Evolutionary conservation across 768 basidiomycete species (phyloP), one percentile per base, ranked within the genome.

Genomic region (Pisolithus orientalis): DNA sequence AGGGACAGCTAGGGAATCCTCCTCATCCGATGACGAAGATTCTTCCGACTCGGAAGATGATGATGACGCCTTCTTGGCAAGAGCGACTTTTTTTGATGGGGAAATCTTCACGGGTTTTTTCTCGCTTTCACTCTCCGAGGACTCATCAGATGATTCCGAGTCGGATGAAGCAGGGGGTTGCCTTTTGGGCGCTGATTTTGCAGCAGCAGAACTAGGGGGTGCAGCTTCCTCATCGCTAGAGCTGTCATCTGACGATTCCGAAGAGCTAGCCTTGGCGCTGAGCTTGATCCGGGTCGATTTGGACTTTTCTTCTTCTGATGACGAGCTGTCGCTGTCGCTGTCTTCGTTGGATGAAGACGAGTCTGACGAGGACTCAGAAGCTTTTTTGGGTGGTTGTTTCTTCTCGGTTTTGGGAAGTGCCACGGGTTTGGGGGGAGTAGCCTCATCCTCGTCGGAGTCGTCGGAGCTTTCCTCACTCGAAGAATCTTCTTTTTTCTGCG

Each of bases 231-330:
- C 39, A 38, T 59, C 5, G 51, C 53, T 1, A 53, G 50, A 6
- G 53, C 56, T 21, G 1, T 50, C 47, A 1, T 59, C 62, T 11
- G 62, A 65, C 5, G 57, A 38, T 3, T 54, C 61, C 16, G 57
- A 57, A 8, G 59, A 53, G 10, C 44, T 45, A 1, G 59, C 53
- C 16, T 47, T 27, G 13, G 57, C 37, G 10, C 60, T 50, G 8
- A 57, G 48, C 51, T 66, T 60, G 46, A 47, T 32, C 24, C 37
- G 46, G 21, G 24, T 17, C n/a, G 46, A 47, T 40, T 56, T 53
- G 5, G 63, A 52, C 51, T 59, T 61, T 53, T 68, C 67, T 7
- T 67, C 68, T 34, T 71, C 67, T 7, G 5, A 11, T 34, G 34
- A 34, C 6, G 69, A 69, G 39, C 59, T 58, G 24, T 65, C 58